These are phyloP conservation scores for Eucalyptus erythrocorys DNA, from an alignment of 345 rosid species.

Conservation along the genomic window DNA sequence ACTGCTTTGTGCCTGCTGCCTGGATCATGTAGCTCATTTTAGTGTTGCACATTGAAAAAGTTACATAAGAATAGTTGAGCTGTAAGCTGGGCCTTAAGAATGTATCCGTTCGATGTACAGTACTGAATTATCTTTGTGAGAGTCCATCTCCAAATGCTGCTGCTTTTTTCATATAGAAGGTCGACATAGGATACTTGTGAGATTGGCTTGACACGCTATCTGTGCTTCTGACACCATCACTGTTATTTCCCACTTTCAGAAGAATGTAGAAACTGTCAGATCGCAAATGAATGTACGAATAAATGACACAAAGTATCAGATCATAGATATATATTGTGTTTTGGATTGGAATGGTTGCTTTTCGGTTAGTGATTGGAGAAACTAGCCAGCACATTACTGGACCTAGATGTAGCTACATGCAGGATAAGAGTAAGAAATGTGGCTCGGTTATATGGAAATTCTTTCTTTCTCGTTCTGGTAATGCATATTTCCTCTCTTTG, in stretches of 20 bases:
- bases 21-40: neutral
- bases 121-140: neutral
- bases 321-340: neutral
- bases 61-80: neutral
- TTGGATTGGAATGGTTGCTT: neutral
- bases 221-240: neutral
- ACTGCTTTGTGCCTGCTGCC: neutral
- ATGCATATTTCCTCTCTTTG: neutral
- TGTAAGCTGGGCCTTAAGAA: neutral
- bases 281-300: neutral
- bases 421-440: neutral
- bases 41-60: neutral
- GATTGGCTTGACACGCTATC: neutral
- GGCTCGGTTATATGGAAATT: neutral
- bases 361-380: neutral
- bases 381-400: neutral
- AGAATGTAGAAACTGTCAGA: neutral
- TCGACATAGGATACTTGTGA: neutral
- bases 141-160: neutral
- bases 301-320: neutral
- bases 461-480: neutral
- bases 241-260: neutral
- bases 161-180: neutral
- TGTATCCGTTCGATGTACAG: neutral
- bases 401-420: neutral